These are phyloP conservation scores for Aureobasidium sp. DNA, from an alignment of 2,329 filamentous ascomycete genomes.

Conservation along the genomic window DNA sequence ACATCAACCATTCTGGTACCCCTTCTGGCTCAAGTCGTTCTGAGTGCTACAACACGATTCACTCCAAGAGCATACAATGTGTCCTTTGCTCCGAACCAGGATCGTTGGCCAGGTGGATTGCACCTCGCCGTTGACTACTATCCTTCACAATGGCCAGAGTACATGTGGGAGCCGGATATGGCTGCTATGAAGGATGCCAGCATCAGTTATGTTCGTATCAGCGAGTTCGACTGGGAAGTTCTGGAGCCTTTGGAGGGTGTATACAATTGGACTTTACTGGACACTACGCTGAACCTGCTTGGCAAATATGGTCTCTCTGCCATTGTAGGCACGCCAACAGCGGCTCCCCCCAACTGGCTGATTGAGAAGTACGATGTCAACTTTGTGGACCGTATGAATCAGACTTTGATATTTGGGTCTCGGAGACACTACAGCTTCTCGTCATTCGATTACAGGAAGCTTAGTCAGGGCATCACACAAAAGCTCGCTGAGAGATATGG, in stretches of 20 bases:
- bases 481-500: conserved; percentile 20
- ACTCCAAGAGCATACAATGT: background rate
- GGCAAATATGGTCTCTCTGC: conserved; percentile 18
- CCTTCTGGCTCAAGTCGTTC: background rate
- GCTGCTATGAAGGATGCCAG: conserved; percentile 18
- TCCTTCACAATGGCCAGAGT: conserved; percentile 20
- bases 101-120: conserved; percentile 16
- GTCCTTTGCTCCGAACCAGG: conserved; percentile 1
- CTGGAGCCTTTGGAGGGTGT: conserved; percentile 18
- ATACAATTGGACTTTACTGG: conserved; percentile 20
- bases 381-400: conserved; percentile 19
- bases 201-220: conserved; percentile 18
- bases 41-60: background rate
- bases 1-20: background rate
- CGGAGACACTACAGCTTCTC: conserved; percentile 19
- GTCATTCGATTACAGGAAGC: conserved; percentile 19
- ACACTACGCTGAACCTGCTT: conserved; percentile 16
- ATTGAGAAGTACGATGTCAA: conserved; percentile 18
- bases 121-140: conserved; percentile 20
- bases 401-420: conserved; percentile 18
- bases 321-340: conserved; percentile 19
- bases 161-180: conserved; percentile 20
- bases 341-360: conserved; percentile 20
- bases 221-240: conserved; percentile 20
- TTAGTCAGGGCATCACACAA: conserved; percentile 18